Conservation (phyloP, 2,329 filamentous ascomycete species). For the Ophiognomonia clavigignenti-juglandacearum region DNA sequence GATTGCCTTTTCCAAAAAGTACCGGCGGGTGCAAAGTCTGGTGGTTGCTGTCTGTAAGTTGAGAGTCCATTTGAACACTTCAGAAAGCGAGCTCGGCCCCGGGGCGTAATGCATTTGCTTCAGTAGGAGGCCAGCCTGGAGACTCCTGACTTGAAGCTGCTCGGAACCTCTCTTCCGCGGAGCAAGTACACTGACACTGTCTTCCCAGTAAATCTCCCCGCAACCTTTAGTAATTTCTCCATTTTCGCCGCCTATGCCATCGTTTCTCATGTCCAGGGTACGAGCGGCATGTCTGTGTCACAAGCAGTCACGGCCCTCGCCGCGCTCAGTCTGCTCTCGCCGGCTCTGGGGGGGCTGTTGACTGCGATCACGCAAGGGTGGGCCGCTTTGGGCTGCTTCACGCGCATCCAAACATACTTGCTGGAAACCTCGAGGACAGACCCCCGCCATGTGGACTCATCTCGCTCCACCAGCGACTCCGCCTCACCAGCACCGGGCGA, state of each 20-base stretch:
- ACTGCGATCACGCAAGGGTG: slow-evolving; percentile 19
- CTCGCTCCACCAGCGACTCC: background rate
- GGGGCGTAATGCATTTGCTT: too few relatives aligned
- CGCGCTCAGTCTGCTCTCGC: slow-evolving; percentile 20
- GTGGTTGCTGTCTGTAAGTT: slow-evolving; percentile 3
- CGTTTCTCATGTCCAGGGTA: slow-evolving; percentile 9
- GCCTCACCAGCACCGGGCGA: background rate
- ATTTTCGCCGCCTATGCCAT: slow-evolving; percentile 10
- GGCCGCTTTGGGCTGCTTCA: slow-evolving; percentile 19
- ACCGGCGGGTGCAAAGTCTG: slow-evolving; percentile 17
- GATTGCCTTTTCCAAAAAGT: slow-evolving; percentile 20
- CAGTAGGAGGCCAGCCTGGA: too few relatives aligned
- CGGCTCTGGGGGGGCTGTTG: slow-evolving; percentile 19
- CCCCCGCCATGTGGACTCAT: slow-evolving; percentile 8
- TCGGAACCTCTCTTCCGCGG: background rate
- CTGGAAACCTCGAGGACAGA: slow-evolving; percentile 18
- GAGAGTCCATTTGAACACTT: too few relatives aligned
- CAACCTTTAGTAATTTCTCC: slow-evolving; percentile 11
- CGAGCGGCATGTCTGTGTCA: slow-evolving; percentile 7
- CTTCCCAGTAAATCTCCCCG: slow-evolving; percentile 1
- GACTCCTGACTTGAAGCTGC: background rate
- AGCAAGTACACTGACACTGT: background rate
- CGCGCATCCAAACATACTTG: slow-evolving; percentile 23
- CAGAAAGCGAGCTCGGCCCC: too few relatives aligned
- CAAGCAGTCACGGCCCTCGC: slow-evolving; percentile 17